Evolutionary conservation across 345 rosid species (phyloP).

Genomic region (Syzygium aqueum): DNA sequence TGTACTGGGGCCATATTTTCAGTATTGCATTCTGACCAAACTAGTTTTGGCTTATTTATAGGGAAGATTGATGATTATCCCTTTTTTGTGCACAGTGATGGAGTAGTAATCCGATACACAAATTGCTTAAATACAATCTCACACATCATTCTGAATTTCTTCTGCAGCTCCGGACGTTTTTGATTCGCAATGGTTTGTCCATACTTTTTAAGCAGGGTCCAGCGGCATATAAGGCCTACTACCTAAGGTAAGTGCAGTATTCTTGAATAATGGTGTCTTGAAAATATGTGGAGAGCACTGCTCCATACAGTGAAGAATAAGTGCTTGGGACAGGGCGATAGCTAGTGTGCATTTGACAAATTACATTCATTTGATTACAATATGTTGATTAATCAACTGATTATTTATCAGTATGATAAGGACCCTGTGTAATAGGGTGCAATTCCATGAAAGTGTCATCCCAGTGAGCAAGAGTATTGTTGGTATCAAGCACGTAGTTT

Average conservation of each 20-base stretch:
- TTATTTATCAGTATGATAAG: neutral
- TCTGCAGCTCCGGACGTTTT: conserved; percentile 80
- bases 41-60: neutral
- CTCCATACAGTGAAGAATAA: neutral
- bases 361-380: neutral
- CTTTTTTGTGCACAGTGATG: neutral
- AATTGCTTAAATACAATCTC: neutral
- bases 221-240: conserved; percentile 71
- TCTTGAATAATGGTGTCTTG: neutral
- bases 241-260: conserved; percentile 39
- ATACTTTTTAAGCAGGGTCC: conserved; percentile 83
- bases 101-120: neutral
- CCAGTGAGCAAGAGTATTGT: neutral
- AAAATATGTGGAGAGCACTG: neutral
- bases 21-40: neutral
- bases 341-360: neutral
- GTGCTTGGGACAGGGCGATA: neutral
- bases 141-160: neutral
- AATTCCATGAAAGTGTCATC: neutral
- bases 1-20: neutral
- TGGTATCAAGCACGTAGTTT: neutral
- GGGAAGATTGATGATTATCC: neutral
- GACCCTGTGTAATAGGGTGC: neutral
- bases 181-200: conserved; percentile 90
- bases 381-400: neutral